Evolutionary conservation across 176 grass and related monocot genomes (phyloP).

Genomic region (Eleusine indica): DNA sequence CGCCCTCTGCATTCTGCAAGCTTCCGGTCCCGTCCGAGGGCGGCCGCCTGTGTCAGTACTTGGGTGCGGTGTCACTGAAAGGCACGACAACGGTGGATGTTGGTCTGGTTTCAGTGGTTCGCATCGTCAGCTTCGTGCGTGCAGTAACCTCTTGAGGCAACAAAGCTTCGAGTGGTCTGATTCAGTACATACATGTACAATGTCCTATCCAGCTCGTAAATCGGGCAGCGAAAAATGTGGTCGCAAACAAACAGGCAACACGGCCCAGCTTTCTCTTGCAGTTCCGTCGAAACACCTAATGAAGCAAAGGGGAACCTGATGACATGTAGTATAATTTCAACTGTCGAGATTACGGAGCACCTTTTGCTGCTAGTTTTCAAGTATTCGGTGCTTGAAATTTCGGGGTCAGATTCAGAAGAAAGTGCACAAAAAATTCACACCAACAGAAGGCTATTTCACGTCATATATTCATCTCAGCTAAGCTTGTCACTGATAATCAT

Average conservation of each 20-base stretch:
- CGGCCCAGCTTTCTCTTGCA: background rate
- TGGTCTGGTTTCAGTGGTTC: too few species aligned
- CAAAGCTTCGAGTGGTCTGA: background rate
- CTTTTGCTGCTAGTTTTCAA: background rate
- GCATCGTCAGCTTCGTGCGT: too few species aligned
- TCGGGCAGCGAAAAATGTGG: background rate
- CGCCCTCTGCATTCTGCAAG: too few species aligned
- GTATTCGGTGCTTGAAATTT: background rate
- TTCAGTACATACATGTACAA: background rate
- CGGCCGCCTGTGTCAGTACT: background rate
- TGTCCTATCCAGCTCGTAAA: background rate
- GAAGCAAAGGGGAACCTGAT: background rate
- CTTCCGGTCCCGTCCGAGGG: background rate
- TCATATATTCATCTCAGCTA: background rate
- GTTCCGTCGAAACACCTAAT: background rate
- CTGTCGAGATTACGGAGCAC: background rate
- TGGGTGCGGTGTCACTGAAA: background rate
- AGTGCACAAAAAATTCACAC: background rate
- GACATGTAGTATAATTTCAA: background rate
- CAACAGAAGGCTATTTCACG: background rate
- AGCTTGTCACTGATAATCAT: background rate
- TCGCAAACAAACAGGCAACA: too few species aligned
- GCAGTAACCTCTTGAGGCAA: background rate
- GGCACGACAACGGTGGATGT: background rate
- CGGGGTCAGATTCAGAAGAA: background rate